phyloP scores from a whole-genome alignment of 495 filamentous ascomycete genomes.

The Xylaria sp. region DNA sequence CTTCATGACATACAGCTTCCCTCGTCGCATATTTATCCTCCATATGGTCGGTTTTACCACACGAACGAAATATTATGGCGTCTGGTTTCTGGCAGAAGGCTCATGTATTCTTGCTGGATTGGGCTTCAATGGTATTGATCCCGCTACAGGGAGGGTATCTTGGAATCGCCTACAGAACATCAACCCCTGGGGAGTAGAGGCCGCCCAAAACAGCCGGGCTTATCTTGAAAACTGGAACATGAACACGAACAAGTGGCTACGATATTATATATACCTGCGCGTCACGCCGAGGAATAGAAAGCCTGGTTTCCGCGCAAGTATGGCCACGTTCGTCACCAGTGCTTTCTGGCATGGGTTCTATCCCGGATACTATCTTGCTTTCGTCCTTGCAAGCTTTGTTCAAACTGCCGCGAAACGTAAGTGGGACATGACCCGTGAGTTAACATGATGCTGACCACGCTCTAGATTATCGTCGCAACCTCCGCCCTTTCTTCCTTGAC shows the following conservation, averaged over 20 bases:
- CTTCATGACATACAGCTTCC: conserved; percentile 71
- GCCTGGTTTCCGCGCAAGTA: conserved; percentile 90
- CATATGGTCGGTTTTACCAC: conserved; percentile 83
- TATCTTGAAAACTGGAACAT: conserved; percentile 96
- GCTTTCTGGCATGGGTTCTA: conserved; percentile 99
- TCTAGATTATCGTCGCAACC: conserved; percentile 82
- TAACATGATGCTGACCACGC: conserved; percentile 14
- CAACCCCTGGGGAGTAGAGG: conserved; percentile 79
- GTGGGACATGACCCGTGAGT: conserved; percentile 32
- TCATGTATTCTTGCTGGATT: conserved; percentile 93
- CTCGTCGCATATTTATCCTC: conserved; percentile 74
- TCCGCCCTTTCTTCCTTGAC: conserved; percentile 93
- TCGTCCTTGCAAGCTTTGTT: conserved; percentile 85
- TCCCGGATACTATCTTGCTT: conserved; percentile 93
- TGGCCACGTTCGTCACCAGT: conserved; percentile 92
- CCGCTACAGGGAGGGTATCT: conserved; percentile 77
- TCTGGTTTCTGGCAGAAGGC: conserved; percentile 92
- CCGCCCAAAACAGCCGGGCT: conserved; percentile 86
- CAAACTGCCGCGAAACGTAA: conserved; percentile 94
- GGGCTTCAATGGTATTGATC: conserved; percentile 92
- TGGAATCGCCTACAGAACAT: conserved; percentile 94
- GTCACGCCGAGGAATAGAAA: conserved; percentile 97
- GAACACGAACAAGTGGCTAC: conserved; percentile 96
- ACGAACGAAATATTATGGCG: conserved; percentile 93
- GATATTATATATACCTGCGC: conserved; percentile 93